Conservation (phyloP, 2,329 filamentous ascomycete genomes). For the Chrysoporthe deuterocubensis region DNA sequence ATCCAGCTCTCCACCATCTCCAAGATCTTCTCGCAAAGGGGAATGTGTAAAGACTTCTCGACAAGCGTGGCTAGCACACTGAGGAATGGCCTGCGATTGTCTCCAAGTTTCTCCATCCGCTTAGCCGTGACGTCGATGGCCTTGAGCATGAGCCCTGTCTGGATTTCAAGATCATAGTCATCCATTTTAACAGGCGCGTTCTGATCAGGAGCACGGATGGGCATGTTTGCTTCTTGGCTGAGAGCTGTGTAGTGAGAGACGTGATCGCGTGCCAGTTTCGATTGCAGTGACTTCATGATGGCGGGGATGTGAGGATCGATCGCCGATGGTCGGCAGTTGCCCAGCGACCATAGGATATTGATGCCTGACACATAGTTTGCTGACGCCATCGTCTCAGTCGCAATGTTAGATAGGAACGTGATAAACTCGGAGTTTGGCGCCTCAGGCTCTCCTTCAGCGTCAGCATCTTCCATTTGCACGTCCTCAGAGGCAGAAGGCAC, state of each 20-base stretch:
- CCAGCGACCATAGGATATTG: conserved; percentile 91
- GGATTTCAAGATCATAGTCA: conserved; percentile 82
- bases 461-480: conserved; percentile 72
- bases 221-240: conserved; percentile 52
- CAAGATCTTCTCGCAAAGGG: conserved; percentile 89
- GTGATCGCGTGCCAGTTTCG: conserved; percentile 91
- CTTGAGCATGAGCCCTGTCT: conserved; percentile 90
- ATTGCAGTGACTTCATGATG: conserved; percentile 91
- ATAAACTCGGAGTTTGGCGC: conserved; percentile 85
- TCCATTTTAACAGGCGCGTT: conserved; percentile 65
- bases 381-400: conserved; percentile 83
- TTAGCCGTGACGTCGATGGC: conserved; percentile 90
- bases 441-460: conserved; percentile 84
- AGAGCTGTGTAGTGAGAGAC: conserved; percentile 72
- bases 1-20: conserved; percentile 96
- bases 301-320: conserved; percentile 87
- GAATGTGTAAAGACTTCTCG: conserved; percentile 87
- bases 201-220: conserved; percentile 56
- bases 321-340: conserved; percentile 79
- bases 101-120: conserved; percentile 89
- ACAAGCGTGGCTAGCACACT: conserved; percentile 94
- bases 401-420: conserved; percentile 80
- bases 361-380: conserved; percentile 85
- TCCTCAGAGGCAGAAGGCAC: conserved; percentile 69
- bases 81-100: conserved; percentile 89